Evolutionary conservation across 225 moss, liverwort and hornwort species (phyloP), one percentile per base, ranked within the genome.

Genomic region (Marchantia polymorpha): DNA sequence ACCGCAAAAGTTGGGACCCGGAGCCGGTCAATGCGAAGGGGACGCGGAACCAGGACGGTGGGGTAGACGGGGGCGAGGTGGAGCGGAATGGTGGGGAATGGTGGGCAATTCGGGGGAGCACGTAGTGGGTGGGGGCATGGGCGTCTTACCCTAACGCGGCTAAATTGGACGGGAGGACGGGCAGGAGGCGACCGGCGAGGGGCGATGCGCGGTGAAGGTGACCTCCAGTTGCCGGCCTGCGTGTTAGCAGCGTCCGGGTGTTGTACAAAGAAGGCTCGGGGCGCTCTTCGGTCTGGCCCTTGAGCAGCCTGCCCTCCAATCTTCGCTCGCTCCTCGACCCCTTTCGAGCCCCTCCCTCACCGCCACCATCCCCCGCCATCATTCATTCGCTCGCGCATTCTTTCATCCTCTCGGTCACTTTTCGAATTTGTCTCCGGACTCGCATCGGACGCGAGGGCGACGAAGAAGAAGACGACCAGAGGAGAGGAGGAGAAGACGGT

Each of bases 211-310:
- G n/a, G 26, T 23, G 0, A 20, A 39, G 23, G 13, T 51, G n/a
- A 52, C 50, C 51, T 52, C 51, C 73, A 73, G 52, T 22, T 73
- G 73, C 73, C 73, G 73, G 73, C 73, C 73, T 0, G 20, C 20
- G 46, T 48, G 10, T n/a, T 71, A 22, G 73, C 25, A 23, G 52
- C 15, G 22, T 10, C 53, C 49, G 52, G 46, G 46, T 48, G 2
- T 19, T 72, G 49, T 72, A 72, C 71, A 50, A 72, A 72, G 49
- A 47, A 13, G 15, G 22, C 26, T 73, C 0, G 12, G 52, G 66
- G 15, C 22, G 52, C 73, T 54, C n/a, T 26, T 0, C 10, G 3
- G 51, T 49, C 27, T 51, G 26, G 73, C 52, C 52, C 73, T 72
- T n/a, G 20, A 50, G 49, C 19, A 72, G 68, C 5, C 61, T 20